phyloP scores from a whole-genome alignment of 441 rosid species.

The Erodium moschatum region DNA sequence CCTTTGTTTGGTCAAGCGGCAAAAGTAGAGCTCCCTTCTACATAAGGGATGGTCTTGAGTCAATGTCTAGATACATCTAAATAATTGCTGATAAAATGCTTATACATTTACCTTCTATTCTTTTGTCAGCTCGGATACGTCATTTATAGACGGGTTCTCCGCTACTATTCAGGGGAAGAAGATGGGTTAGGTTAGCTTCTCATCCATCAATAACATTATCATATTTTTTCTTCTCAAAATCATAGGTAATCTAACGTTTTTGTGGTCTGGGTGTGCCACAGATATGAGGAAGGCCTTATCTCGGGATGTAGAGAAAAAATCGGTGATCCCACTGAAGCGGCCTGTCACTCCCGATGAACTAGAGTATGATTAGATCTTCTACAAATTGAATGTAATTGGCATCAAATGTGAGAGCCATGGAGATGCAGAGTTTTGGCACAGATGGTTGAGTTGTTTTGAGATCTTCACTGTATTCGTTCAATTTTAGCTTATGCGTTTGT shows the following conservation, averaged over 20 bases:
- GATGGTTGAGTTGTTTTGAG: no score
- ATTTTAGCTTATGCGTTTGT: no score
- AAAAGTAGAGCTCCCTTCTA: no score
- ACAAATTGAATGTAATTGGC: no score
- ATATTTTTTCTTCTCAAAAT: background rate
- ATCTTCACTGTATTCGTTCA: no score
- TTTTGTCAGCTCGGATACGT: slow-evolving; percentile 65
- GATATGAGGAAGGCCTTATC: slow-evolving; percentile 96
- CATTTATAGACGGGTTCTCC: slow-evolving; percentile 81
- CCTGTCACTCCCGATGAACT: slow-evolving; percentile 84
- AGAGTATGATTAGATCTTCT: slow-evolving; percentile 28
- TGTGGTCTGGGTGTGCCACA: slow-evolving; percentile 20
- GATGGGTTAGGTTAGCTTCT: slow-evolving; percentile 69
- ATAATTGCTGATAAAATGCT: slow-evolving; percentile 15
- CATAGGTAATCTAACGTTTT: background rate
- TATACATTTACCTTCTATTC: background rate
- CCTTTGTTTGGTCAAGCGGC: no score
- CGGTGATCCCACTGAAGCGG: slow-evolving; percentile 72
- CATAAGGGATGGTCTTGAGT: no score
- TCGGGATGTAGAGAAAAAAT: slow-evolving; percentile 82
- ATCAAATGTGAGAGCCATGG: no score
- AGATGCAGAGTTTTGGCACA: no score
- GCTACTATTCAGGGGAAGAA: slow-evolving; percentile 87
- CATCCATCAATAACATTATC: background rate
- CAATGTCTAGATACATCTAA: no score